These are phyloP conservation scores for Hymenoscyphus scutula DNA, from an alignment of 2,329 filamentous ascomycete species.

Conservation along the genomic window DNA sequence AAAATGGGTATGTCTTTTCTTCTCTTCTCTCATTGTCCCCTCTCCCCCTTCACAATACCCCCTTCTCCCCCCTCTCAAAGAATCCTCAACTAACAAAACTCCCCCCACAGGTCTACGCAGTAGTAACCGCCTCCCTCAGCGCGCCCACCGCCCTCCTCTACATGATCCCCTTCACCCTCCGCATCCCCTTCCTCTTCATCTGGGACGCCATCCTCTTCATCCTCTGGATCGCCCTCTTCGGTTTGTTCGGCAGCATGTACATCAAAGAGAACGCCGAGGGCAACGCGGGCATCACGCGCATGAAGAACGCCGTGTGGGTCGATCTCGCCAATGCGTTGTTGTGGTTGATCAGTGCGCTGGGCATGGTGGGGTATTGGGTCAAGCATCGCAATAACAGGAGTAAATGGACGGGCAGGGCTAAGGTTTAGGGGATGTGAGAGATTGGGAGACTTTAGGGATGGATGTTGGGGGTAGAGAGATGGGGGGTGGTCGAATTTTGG, in stretches of 20 bases:
- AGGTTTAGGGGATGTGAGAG: too few relatives aligned
- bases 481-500: too few relatives aligned
- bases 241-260: constrained; percentile 78
- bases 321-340: constrained; percentile 72
- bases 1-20: constrained; percentile 61
- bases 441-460: too few relatives aligned
- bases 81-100: not conserved
- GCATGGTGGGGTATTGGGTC: constrained; percentile 58
- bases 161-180: constrained; percentile 59
- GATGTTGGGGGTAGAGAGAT: too few relatives aligned
- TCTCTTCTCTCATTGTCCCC: not conserved
- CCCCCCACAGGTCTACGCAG: constrained; percentile 61
- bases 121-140: constrained; percentile 64
- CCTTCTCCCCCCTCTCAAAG: too few relatives aligned
- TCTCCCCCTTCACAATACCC: not conserved
- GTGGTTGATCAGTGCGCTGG: constrained; percentile 66
- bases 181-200: constrained; percentile 53
- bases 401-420: constrained; percentile 59
- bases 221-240: constrained; percentile 79
- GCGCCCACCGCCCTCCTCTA: constrained; percentile 65
- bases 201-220: constrained; percentile 74
- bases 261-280: constrained; percentile 66
- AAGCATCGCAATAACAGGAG: constrained; percentile 50
- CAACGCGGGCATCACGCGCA: constrained; percentile 62
- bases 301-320: constrained; percentile 87